Percentiles rank a stretch among this genome's conserved stretches.
These are phyloP conservation scores for Colletotrichum coccodes DNA, from an alignment of 2,329 filamentous ascomycete genomes.

Conservation along the genomic window DNA sequence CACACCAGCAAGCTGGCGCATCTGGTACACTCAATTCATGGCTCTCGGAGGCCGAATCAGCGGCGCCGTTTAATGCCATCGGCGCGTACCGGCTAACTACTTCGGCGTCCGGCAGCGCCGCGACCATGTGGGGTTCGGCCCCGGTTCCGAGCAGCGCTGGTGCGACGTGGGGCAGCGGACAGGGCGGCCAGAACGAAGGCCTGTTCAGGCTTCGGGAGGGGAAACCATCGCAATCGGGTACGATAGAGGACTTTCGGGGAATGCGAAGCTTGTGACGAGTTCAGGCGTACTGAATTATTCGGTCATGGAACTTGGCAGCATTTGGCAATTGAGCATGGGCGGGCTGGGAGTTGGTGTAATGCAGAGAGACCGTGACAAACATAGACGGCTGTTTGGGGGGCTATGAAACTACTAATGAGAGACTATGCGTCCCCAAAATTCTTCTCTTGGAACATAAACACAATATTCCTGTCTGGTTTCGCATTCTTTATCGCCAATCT, in stretches of 20 bases:
- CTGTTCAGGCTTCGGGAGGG: neutral
- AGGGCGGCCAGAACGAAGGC: neutral
- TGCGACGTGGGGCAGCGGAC: slow-evolving; percentile 14
- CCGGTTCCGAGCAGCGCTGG: slow-evolving; percentile 14
- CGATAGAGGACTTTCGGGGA: too few relatives aligned
- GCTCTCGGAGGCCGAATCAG: neutral
- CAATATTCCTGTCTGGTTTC: too few relatives aligned
- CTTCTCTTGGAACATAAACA: too few relatives aligned
- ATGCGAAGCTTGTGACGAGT: neutral
- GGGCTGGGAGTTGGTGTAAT: neutral
- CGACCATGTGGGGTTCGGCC: neutral
- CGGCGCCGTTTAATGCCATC: slow-evolving; percentile 12
- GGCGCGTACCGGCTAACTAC: neutral
- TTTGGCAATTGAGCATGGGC: too few relatives aligned
- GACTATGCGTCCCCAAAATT: too few relatives aligned
- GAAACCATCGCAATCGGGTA: neutral
- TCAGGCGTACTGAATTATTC: neutral
- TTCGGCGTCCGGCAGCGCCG: neutral
- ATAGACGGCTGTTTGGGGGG: neutral
- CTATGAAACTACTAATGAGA: too few relatives aligned
- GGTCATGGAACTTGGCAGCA: neutral
- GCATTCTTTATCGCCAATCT: neutral
- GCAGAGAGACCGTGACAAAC: neutral
- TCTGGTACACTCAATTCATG: slow-evolving; percentile 13
- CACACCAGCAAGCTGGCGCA: slow-evolving; percentile 2